Percentiles rank a stretch among this genome's conserved stretches.
phyloP scores from a whole-genome alignment of 148 eudicot genomes.

The Vaccinium myrtillus region DNA sequence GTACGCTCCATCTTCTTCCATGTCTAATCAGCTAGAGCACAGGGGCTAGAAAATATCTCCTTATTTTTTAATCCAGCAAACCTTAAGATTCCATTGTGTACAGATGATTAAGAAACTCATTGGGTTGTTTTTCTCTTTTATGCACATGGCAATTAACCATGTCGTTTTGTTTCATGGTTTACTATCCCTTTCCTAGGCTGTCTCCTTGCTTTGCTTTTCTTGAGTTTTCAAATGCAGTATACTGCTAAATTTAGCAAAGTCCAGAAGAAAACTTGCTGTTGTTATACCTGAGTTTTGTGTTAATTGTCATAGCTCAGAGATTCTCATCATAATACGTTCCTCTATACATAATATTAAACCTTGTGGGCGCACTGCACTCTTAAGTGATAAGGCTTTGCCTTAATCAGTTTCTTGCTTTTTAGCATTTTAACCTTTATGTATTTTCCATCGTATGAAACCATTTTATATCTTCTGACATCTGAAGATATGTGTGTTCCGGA shows the following conservation, averaged over 20 bases:
- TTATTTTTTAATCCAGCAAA: background rate
- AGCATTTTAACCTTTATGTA: constrained; percentile 7
- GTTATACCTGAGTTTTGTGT: background rate
- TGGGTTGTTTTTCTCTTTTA: background rate
- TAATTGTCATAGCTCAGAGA: background rate
- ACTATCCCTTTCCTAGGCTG: background rate
- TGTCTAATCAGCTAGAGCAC: background rate
- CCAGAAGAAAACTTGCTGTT: background rate
- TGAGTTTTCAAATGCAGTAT: background rate
- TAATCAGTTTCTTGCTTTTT: background rate
- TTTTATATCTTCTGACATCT: background rate
- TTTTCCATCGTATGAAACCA: background rate
- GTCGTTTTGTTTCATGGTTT: background rate
- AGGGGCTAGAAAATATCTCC: background rate
- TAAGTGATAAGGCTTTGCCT: background rate
- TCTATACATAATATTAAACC: background rate
- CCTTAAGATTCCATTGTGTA: background rate
- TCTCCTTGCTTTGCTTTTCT: background rate
- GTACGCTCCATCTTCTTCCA: background rate
- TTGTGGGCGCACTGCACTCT: background rate
- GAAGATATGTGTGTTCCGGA: constrained; percentile 1
- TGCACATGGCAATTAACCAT: background rate
- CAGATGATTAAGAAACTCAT: background rate
- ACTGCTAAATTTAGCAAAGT: background rate
- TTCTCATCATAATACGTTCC: background rate